These are phyloP conservation scores for Aspergillus aculeatus DNA, from an alignment of 2,329 filamentous ascomycete genomes.

Conservation along the genomic window DNA sequence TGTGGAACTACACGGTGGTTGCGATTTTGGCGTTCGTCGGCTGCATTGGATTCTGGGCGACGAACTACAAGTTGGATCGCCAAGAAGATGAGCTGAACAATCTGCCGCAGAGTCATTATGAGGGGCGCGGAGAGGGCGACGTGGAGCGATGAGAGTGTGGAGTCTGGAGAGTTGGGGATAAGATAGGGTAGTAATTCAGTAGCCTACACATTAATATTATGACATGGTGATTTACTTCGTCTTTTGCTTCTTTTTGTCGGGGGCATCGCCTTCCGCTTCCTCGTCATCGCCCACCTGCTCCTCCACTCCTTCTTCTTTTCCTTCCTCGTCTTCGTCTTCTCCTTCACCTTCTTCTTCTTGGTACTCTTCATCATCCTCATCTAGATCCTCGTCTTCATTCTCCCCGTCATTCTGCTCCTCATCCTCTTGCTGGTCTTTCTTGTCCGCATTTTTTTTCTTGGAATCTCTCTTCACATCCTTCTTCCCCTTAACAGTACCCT, in stretches of 20 bases:
- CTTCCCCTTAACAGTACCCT: not conserved
- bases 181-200: not conserved
- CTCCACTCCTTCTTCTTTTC: not conserved
- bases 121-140: not conserved
- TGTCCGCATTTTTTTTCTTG: no score
- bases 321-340: not conserved
- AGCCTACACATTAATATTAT: not conserved
- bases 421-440: not conserved
- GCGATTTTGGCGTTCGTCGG: slow-evolving; percentile 63
- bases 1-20: slow-evolving; percentile 70
- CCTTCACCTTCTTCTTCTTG: not conserved
- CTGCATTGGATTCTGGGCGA: slow-evolving; percentile 66
- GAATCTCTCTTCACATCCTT: no score
- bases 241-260: not conserved
- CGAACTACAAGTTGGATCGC: slow-evolving; percentile 63
- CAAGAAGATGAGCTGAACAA: slow-evolving; percentile 67
- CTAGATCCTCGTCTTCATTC: not conserved
- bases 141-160: not conserved
- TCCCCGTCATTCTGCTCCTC: not conserved
- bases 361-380: not conserved
- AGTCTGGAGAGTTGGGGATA: not conserved
- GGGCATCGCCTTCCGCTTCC: not conserved
- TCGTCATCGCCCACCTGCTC: not conserved
- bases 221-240: not conserved
- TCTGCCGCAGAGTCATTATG: slow-evolving; percentile 25